Percentiles rank a stretch among this genome's conserved stretches.
Conservation (phyloP, 2,329 filamentous ascomycete species). For the Fusarium sulawesiense region DNA sequence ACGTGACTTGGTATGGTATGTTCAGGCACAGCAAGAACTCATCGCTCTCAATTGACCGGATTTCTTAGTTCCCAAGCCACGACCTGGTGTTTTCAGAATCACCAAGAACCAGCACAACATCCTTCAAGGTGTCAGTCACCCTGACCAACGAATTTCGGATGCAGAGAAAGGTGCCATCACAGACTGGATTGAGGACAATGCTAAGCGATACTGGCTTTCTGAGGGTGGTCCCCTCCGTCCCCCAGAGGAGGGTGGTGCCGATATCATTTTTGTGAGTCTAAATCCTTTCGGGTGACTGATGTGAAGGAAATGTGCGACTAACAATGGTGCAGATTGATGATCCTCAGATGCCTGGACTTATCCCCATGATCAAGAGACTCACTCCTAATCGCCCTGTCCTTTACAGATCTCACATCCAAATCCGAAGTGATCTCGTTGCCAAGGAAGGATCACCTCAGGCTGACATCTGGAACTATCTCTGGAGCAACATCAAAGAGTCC, state of each 20-base stretch:
- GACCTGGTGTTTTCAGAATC: conserved; percentile 81
- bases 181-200: conserved; percentile 80
- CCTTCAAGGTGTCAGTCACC: conserved; percentile 79
- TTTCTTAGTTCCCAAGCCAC: conserved; percentile 76
- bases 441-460: conserved; percentile 73
- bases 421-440: conserved; percentile 78
- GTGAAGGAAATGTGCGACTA: background rate
- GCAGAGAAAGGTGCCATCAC: conserved; percentile 72
- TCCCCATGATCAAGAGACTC: conserved; percentile 76
- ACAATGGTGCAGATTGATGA: conserved; percentile 71
- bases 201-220: conserved; percentile 78
- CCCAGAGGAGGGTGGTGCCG: conserved; percentile 76
- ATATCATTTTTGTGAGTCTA: conserved; percentile 73
- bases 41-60: background rate
- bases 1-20: conserved; percentile 77
- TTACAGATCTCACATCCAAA: conserved; percentile 86
- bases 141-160: conserved; percentile 70
- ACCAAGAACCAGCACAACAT: conserved; percentile 93
- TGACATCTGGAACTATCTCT: conserved; percentile 81
- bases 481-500: conserved; percentile 74
- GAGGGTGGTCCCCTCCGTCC: conserved; percentile 74
- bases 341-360: conserved; percentile 84
- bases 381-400: conserved; percentile 81
- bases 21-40: background rate
- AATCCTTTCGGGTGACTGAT: too few relatives aligned